Percentiles rank a stretch among this genome's conserved stretches.
Evolutionary conservation across 495 filamentous ascomycete species (phyloP).

Genomic region (Friedmanniomyces simplex): DNA sequence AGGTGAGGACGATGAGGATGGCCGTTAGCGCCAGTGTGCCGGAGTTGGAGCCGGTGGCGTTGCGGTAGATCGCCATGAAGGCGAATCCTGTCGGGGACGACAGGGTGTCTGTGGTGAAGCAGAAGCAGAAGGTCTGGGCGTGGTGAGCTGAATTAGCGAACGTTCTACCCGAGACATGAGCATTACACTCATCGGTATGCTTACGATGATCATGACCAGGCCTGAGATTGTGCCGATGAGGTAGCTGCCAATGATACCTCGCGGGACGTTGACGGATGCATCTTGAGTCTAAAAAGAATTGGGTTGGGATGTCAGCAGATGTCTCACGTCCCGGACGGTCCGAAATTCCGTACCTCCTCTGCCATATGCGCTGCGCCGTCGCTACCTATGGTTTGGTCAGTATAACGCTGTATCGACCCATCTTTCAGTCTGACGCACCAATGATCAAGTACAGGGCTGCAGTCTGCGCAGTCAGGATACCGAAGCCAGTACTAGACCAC

Average conservation of each 20-base stretch:
- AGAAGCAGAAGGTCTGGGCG: background rate
- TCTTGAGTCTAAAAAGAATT: background rate
- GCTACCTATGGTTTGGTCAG: background rate
- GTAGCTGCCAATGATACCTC: conserved; percentile 7
- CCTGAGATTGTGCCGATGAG: background rate
- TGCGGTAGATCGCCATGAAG: conserved; percentile 9
- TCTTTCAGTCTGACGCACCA: background rate
- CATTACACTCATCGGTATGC: background rate
- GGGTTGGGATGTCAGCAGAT: no score
- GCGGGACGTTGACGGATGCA: conserved; percentile 7
- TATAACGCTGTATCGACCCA: background rate
- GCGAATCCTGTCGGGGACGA: background rate
- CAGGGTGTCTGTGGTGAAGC: background rate
- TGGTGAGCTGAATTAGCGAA: background rate
- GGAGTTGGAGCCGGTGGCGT: conserved; percentile 5
- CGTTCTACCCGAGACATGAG: no score
- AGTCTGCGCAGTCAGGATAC: background rate
- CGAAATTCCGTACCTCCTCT: conserved; percentile 1
- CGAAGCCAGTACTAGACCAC: background rate
- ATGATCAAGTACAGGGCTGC: background rate
- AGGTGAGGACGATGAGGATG: conserved; percentile 13
- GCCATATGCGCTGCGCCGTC: conserved; percentile 8
- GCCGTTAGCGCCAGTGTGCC: conserved; percentile 2
- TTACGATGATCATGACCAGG: conserved; percentile 3
- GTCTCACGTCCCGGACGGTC: no score